These are phyloP conservation scores for Lipomyces yamanashiensis DNA, from an alignment of 805 yeast species.

Conservation along the genomic window DNA sequence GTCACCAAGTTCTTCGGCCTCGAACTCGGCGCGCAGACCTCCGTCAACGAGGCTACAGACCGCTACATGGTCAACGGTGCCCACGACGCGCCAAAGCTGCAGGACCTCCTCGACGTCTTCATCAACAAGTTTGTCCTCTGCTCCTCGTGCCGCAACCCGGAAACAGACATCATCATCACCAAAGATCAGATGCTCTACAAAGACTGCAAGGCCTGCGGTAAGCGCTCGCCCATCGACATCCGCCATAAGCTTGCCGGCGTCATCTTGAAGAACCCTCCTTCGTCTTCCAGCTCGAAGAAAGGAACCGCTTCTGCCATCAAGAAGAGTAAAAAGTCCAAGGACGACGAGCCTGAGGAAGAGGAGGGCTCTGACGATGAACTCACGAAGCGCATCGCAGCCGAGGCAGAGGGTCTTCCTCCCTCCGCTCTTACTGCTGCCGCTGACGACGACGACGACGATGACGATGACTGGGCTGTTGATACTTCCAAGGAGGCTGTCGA, in stretches of 20 bases:
- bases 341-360: conserved; percentile 49
- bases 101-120: conserved; percentile 93
- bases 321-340: conserved; percentile 50
- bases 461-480: conserved; percentile 97
- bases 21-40: conserved; percentile 96
- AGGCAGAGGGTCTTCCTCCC: conserved; percentile 67
- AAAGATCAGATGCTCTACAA: conserved; percentile 75
- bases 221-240: conserved; percentile 79
- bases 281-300: conserved; percentile 48
- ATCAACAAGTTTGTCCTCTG: conserved; percentile 91
- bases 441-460: conserved; percentile 65
- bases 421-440: conserved; percentile 46
- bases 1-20: conserved; percentile 93
- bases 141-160: conserved; percentile 95
- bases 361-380: conserved; percentile 66
- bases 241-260: conserved; percentile 85
- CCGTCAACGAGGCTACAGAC: conserved; percentile 76
- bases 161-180: conserved; percentile 84
- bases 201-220: conserved; percentile 99
- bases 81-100: conserved; percentile 87
- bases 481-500: conserved; percentile 95
- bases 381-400: conserved; percentile 79
- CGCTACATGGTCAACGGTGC: conserved; percentile 93
- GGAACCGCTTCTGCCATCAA: conserved; percentile 69
- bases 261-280: conserved; percentile 85